These are phyloP conservation scores for Avicennia marina DNA, from an alignment of 257 asterid genomes.

Conservation along the genomic window DNA sequence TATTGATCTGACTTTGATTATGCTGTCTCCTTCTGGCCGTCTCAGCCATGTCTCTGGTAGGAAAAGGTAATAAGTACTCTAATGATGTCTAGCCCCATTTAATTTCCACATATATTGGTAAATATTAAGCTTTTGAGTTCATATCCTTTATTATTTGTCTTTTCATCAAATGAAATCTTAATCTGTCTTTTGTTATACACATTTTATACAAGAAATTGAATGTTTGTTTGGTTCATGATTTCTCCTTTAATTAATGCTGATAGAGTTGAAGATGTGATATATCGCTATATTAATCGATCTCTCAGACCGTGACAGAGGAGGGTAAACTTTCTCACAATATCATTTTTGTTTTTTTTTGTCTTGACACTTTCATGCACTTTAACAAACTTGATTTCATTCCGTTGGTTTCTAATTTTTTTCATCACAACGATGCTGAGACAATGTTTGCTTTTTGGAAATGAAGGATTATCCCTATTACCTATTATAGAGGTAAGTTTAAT, in stretches of 20 bases:
- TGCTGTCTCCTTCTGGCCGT: constrained; percentile 71
- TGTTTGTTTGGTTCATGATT: no score
- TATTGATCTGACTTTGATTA: constrained; percentile 64
- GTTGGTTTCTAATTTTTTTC: no score
- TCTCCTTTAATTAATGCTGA: background rate
- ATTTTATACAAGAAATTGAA: no score
- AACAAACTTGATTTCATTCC: background rate
- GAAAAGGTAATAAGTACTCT: constrained; percentile 36
- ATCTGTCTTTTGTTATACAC: no score
- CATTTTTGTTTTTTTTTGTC: background rate
- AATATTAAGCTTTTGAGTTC: no score
- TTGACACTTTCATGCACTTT: background rate
- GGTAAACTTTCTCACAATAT: constrained; percentile 45
- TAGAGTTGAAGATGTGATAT: constrained; percentile 81
- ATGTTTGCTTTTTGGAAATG: no score
- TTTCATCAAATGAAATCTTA: no score
- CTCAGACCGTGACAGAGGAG: constrained; percentile 66
- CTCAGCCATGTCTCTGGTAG: constrained; percentile 72
- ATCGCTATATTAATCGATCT: constrained; percentile 55
- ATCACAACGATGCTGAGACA: no score
- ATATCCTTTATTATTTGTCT: no score
- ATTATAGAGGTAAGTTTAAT: no score
- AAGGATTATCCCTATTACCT: no score
- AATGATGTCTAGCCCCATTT: background rate
- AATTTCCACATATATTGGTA: no score